These are phyloP conservation scores for Apophysomyces sp. DNA, from an alignment of 371 early-diverging fungal genomes.

Conservation along the genomic window DNA sequence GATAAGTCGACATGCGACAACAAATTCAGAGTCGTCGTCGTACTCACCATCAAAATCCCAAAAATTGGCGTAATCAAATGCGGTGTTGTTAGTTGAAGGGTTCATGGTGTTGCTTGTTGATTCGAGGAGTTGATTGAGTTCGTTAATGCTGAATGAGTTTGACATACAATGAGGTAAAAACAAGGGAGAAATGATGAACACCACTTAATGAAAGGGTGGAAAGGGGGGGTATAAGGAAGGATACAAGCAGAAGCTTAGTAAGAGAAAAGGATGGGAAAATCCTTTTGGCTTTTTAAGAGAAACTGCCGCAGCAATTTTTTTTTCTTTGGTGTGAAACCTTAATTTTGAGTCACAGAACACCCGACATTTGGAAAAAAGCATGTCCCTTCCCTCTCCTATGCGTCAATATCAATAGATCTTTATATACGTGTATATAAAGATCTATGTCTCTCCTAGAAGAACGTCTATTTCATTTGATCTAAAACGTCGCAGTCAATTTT, in stretches of 20 bases:
- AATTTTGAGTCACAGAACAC: neutral
- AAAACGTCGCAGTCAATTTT: no score
- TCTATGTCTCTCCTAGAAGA: no score
- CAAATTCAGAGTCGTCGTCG: slow-evolving; percentile 8
- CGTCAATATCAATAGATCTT: neutral
- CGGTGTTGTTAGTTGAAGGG: neutral
- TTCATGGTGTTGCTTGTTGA: neutral
- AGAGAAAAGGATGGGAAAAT: neutral
- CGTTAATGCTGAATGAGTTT: neutral
- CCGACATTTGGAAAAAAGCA: neutral
- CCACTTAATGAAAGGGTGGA: neutral
- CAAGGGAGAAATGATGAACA: neutral
- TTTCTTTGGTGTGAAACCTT: neutral
- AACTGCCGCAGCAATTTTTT: neutral
- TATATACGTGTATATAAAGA: no score
- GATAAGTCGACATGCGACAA: slow-evolving; percentile 19
- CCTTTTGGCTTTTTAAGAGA: neutral
- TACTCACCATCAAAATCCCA: slow-evolving; percentile 18
- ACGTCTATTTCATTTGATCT: no score
- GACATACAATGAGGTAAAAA: neutral
- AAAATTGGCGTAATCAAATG: neutral
- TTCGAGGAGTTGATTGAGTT: neutral
- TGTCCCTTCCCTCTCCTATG: neutral
- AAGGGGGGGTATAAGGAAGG: neutral
- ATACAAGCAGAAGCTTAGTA: neutral